phyloP scores from a whole-genome alignment of 495 filamentous ascomycete genomes.

The Aspergillus saccharolyticus region DNA sequence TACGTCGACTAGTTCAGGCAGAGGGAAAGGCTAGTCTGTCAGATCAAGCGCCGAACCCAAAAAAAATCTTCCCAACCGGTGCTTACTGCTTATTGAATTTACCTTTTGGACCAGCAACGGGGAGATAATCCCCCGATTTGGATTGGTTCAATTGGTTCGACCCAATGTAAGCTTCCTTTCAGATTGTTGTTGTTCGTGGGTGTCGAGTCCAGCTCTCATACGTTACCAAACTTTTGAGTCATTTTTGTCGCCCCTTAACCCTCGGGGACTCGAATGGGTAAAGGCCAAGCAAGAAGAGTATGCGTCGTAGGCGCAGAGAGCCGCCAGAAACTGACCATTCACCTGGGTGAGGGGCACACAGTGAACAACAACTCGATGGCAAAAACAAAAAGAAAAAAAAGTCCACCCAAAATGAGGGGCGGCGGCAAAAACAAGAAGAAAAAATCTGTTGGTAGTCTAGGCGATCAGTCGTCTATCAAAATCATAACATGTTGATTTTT shows the following conservation, averaged over 20 bases:
- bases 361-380: background rate
- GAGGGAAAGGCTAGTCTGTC: background rate
- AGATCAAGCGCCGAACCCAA: conserved; percentile 4
- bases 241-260: background rate
- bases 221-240: conserved; percentile 4
- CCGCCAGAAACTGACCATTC: background rate
- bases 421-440: conserved; percentile 2
- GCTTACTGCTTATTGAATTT: conserved; percentile 3
- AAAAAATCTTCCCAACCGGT: conserved; percentile 5
- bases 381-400: background rate
- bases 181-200: background rate
- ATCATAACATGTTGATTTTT: background rate
- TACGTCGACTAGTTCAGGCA: background rate
- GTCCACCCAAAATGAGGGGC: too few relatives aligned
- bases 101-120: conserved; percentile 1
- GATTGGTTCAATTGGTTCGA: background rate
- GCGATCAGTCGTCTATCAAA: background rate
- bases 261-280: conserved; percentile 3
- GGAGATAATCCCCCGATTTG: conserved; percentile 1
- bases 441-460: background rate
- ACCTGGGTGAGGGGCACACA: background rate
- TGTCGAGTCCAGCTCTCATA: background rate
- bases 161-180: conserved; percentile 1
- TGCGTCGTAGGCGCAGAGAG: background rate
- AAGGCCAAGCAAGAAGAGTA: background rate